Conservation (phyloP, 140 eudicot genomes). For the Ambrosia hybrid region DNA sequence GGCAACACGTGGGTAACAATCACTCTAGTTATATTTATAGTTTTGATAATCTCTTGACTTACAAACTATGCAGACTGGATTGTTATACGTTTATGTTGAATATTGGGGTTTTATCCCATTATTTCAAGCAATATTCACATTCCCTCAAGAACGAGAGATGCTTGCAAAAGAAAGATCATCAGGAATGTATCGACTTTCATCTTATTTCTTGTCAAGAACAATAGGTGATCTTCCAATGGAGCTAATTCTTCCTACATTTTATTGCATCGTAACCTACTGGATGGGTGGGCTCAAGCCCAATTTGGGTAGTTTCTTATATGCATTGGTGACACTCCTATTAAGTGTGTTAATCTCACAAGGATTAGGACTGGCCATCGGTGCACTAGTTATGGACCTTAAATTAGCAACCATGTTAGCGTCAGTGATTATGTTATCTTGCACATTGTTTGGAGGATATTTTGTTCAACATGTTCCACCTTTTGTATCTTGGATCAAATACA, state of each 20-base stretch:
- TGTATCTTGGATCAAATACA: constrained; percentile 72
- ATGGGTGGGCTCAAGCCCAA: constrained; percentile 78
- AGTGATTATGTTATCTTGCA: constrained; percentile 62
- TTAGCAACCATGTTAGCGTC: constrained; percentile 60
- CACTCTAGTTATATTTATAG: no score
- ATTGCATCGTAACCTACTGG: constrained; percentile 63
- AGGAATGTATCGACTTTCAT: no score
- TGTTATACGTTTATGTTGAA: no score
- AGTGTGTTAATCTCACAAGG: constrained; percentile 68
- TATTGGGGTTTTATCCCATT: no score
- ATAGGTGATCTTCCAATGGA: no score
- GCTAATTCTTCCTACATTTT: constrained; percentile 56
- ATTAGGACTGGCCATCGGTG: constrained; percentile 88
- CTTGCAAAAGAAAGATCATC: no score
- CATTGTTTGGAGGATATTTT: constrained; percentile 65
- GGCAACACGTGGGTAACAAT: no score
- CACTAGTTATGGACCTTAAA: constrained; percentile 70
- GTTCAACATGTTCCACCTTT: constrained; percentile 58
- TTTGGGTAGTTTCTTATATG: constrained; percentile 36
- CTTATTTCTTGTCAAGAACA: no score
- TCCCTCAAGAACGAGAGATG: no score
- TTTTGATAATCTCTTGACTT: not conserved
- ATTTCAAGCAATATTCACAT: no score
- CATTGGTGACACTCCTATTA: constrained; percentile 38
- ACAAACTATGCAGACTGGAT: no score